These are phyloP conservation scores for Diutina scorzettiae DNA, from an alignment of 1,139 yeast species.

Conservation along the genomic window DNA sequence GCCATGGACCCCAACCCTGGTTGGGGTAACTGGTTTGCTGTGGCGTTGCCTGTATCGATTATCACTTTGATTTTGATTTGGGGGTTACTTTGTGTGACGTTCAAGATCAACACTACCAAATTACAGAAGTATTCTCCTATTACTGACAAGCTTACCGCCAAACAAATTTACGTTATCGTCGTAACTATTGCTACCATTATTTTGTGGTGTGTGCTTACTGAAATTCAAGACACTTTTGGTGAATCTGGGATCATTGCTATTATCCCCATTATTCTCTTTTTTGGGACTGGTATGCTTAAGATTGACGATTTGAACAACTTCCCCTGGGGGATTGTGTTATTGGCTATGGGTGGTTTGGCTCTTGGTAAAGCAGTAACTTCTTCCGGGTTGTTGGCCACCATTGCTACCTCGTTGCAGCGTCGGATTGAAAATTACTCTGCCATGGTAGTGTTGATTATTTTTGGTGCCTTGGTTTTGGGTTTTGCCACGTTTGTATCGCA, in stretches of 20 bases:
- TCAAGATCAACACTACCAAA: constrained; percentile 40
- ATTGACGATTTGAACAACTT: constrained; percentile 86
- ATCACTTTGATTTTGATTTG: constrained; percentile 56
- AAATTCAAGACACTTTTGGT: constrained; percentile 61
- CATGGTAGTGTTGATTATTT: constrained; percentile 58
- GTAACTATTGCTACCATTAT: constrained; percentile 64
- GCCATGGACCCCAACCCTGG: constrained; percentile 84
- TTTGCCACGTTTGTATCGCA: constrained; percentile 93
- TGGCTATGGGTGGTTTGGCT: constrained; percentile 96
- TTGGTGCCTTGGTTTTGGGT: constrained; percentile 66
- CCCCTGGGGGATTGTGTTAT: constrained; percentile 85
- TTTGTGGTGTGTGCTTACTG: constrained; percentile 71
- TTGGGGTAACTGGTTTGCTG: constrained; percentile 90
- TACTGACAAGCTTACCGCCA: constrained; percentile 57
- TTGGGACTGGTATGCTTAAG: constrained; percentile 75
- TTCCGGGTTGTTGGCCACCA: constrained; percentile 70
- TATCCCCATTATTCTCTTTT: constrained; percentile 71
- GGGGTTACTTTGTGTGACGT: constrained; percentile 56
- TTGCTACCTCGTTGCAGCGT: constrained; percentile 57
- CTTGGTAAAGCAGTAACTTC: constrained; percentile 86
- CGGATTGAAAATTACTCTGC: constrained; percentile 50
- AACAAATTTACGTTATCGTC: constrained; percentile 55
- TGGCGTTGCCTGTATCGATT: constrained; percentile 68
- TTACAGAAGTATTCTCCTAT: constrained; percentile 50
- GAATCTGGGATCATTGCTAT: constrained; percentile 85